phyloP scores from a whole-genome alignment of 768 basidiomycete species.

The Podaxis rugospora region DNA sequence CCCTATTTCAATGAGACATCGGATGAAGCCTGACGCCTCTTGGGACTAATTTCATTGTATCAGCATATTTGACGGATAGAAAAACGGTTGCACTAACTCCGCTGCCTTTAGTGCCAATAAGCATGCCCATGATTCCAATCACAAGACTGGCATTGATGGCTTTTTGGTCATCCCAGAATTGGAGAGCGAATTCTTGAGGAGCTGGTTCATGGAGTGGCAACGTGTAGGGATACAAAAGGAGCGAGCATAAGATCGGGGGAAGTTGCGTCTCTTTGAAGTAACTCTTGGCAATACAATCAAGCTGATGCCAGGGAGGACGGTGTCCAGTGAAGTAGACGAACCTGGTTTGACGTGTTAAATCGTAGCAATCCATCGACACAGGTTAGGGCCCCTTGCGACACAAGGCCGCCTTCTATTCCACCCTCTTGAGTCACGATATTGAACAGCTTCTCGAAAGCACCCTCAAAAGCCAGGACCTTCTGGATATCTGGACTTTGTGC shows the following conservation, averaged over 20 bases:
- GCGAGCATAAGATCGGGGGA: slow-evolving; percentile 59
- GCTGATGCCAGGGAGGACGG: neutral
- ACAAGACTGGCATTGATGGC: slow-evolving; percentile 74
- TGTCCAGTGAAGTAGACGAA: slow-evolving; percentile 26
- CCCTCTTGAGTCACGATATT: slow-evolving; percentile 83
- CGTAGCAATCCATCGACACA: slow-evolving; percentile 85
- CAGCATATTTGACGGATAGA: slow-evolving; percentile 1
- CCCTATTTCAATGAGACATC: slow-evolving; percentile 83
- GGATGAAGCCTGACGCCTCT: slow-evolving; percentile 54
- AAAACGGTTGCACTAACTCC: slow-evolving; percentile 37
- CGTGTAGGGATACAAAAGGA: slow-evolving; percentile 66
- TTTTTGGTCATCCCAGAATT: slow-evolving; percentile 96
- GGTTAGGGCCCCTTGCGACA: slow-evolving; percentile 79
- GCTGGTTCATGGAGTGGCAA: slow-evolving; percentile 51
- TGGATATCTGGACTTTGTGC: slow-evolving; percentile 91
- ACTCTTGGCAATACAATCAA: slow-evolving; percentile 50
- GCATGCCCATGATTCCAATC: slow-evolving; percentile 80
- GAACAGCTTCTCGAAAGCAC: slow-evolving; percentile 94
- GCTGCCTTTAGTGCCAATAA: slow-evolving; percentile 69
- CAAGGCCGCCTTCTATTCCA: slow-evolving; percentile 86
- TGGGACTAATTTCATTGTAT: slow-evolving; percentile 36
- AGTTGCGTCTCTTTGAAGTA: slow-evolving; percentile 92
- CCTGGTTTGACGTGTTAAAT: slow-evolving; percentile 95
- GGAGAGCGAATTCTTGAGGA: slow-evolving; percentile 90
- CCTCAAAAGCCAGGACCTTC: slow-evolving; percentile 94